Base-by-base conservation (phyloP, 2,329 filamentous ascomycete genomes). In the Exophiala spinifera region DNA sequence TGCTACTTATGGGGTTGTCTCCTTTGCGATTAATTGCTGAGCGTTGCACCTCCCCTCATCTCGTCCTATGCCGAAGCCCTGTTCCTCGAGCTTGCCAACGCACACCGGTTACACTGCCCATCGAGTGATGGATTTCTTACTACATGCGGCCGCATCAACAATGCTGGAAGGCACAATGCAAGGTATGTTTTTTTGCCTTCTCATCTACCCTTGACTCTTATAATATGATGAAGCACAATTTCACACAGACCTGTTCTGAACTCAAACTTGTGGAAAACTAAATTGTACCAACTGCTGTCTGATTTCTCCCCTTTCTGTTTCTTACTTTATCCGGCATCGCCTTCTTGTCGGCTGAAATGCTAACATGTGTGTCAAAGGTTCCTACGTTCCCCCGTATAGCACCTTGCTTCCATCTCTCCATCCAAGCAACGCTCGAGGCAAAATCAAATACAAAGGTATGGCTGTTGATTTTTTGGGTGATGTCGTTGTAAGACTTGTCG, bases 221-320 rank as follows among this genome's bases (percentile, higher is more conserved):
- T 44, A 28, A 58, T 61, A 76, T 81, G 79, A 80, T 80, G 79
- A 81, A 76, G 74, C 69, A 70, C 70, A 73, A 76, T 80, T 77
- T 76, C 68, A 83, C 71, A 75, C 73, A 75, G 70, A 75, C 71
- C 72, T 75, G 72, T 89, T 87, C 89, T 87, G 85, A 89, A 76
- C 80, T 25, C 37, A 43, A n/a, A 28, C 46, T 66, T 76, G 74
- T 70, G 70, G 74, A 76, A 65, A 63, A 57, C 65, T 63, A 68
- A 70, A 71, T 73, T 67, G 65, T 70, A 70, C 69, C 70, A 74
- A 74, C 68, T 75, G 71, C 71, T 75, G 69, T 74, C 73, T 79
- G 77, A 79, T 43, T 47, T 7, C 11, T 19, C 4, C 4, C 36
- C 36, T 15, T 39, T 39, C 13, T 31, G 8, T n/a, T 15, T 39